Evolutionary conservation across 768 basidiomycete genomes (phyloP).

Genomic region (Chiua virens): DNA sequence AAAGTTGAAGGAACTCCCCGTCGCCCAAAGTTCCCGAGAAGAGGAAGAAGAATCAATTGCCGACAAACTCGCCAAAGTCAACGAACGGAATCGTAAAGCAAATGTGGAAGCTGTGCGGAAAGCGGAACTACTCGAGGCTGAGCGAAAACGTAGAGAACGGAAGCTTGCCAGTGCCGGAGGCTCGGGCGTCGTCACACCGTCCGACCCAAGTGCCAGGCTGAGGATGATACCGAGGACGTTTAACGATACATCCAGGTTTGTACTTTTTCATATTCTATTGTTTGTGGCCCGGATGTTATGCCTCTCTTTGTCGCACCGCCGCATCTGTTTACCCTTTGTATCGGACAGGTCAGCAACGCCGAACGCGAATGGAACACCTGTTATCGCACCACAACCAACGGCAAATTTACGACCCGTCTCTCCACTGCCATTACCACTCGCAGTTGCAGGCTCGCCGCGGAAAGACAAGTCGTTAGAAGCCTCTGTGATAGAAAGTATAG

Average conservation of each 20-base stretch:
- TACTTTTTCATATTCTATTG: constrained; percentile 4
- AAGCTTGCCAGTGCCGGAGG: constrained; percentile 47
- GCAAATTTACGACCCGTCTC: constrained; percentile 35
- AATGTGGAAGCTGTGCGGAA: constrained; percentile 79
- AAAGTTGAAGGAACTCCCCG: constrained; percentile 56
- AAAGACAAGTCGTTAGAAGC: constrained; percentile 51
- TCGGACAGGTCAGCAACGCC: constrained; percentile 41
- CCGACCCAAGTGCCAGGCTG: constrained; percentile 67
- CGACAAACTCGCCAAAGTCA: constrained; percentile 72
- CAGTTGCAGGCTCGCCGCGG: constrained; percentile 26
- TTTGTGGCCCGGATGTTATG: constrained; percentile 13
- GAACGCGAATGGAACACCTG: constrained; percentile 48
- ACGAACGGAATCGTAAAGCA: constrained; percentile 85
- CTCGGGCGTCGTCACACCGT: constrained; percentile 40
- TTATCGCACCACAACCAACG: constrained; percentile 30
- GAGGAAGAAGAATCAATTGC: constrained; percentile 33
- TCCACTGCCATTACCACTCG: constrained; percentile 30
- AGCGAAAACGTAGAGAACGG: constrained; percentile 69
- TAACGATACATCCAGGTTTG: constrained; percentile 62
- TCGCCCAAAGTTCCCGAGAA: constrained; percentile 18
- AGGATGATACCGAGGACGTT: constrained; percentile 63
- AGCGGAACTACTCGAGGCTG: constrained; percentile 68
- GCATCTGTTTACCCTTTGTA: constrained; percentile 5
- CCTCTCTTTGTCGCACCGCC: constrained; percentile 13
- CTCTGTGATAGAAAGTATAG: constrained; percentile 62